Base-by-base conservation (phyloP, 495 filamentous ascomycete species). In the Penicillium paxilli region DNA sequence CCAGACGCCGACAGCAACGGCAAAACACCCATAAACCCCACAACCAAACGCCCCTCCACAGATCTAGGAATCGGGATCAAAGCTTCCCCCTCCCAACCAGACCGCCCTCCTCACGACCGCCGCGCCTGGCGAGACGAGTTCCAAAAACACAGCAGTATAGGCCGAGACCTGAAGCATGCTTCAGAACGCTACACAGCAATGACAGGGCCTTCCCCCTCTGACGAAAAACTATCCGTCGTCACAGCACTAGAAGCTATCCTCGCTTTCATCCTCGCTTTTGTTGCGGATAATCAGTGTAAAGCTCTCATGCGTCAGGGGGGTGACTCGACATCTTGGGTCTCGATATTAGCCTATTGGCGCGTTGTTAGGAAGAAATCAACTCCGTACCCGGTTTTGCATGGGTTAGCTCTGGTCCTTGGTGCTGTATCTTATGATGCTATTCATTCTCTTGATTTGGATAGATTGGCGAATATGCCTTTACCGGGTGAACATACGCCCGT, bases 181-280 rank as follows among this genome's bases (percentile, higher is more conserved):
- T 72, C 74, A 8, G 76, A 80, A 37, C 67, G 66, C 24, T 66
- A 71, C 46, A 71, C 67, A 16, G 51, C 64, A 23, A 70, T 68
- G 58, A 58, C 69, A 9, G 51, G 56, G 14, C 58, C 62, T n/a
- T 65, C 67, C 9, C 51, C 42, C 6, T 35, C 49, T 6, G 71
- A 76, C 47, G 71, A 72, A 41, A 79, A 76, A 50, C 61, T 73
- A 21, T 74, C 72, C 28, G 72, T 71, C 16, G 72, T 72, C 12
- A 72, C 72, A 26, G 78, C 69, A 1, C 68, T 78, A 23, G 79
- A 82, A 49, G 71, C 78, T 19, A 70, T 80, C 38, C 59, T 80
- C 35, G 75, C 72, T 51, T 82, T 78, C 48, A 73, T 80, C 24
- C 60, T 82, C 33, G 72, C 76, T 0, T 80, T 80, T 48, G 68